Evolutionary conservation across 768 basidiomycete species (phyloP), one percentile per base, ranked within the genome.

Genomic region (Phallus indusiatus): DNA sequence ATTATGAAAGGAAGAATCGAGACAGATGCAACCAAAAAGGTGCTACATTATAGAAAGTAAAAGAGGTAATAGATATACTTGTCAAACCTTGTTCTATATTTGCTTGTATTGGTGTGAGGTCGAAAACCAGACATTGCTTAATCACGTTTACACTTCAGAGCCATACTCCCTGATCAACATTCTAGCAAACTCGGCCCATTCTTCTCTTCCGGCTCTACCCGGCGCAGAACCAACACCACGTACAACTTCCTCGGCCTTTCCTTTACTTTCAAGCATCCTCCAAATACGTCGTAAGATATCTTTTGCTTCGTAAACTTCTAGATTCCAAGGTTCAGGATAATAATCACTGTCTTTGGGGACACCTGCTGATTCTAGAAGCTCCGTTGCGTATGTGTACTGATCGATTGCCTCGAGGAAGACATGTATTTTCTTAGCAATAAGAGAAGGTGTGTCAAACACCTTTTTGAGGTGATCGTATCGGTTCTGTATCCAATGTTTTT

Each of bases 311-410:
- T 82, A 88, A 64, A 81, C 72, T 62, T 81, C 79, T 61, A 76
- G 72, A 62, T 81, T 79, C 89, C 88, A 90, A 1, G 70, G 63
- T 6, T 71, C 1, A 80, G 80, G 56, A 71, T 71, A 53, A 69
- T 66, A 18, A 67, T 62, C 17, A 67, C 68, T 52, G 67, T 66
- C 17, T 68, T 67, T 49, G 67, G 61, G 37, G 64, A 66, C 72
- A 18, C 70, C 71, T 1, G 76, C 76, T 63, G 86, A 80, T 7
- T 71, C 72, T 56, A 77, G 75, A 56, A 92, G 68, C 20, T 71
- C 73, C 56, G 86, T 82, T 12, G 85, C 78, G 67, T 92, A 90
- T 21, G 77, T 75, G 69, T 82, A 91, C 65, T 88, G 86, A 55
- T 83, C 79, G 49, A 72, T 61, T 4, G 69, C 70, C 10, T 9